Evolutionary conservation across 768 basidiomycete species (phyloP).

Genomic region (Suillus subluteus): DNA sequence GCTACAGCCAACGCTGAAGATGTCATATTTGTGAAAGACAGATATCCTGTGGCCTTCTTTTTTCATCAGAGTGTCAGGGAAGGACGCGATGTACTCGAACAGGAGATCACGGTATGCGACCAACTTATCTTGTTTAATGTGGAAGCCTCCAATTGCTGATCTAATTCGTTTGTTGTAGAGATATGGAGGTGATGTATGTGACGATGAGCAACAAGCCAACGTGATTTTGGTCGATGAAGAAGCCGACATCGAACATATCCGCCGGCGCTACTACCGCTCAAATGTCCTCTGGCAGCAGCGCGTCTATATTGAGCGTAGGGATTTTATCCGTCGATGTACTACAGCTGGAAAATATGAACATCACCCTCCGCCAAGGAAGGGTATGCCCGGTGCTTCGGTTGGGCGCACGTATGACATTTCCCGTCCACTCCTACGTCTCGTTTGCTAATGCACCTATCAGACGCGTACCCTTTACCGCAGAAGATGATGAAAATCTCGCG

Average conservation of each 20-base stretch:
- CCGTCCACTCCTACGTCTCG: neutral
- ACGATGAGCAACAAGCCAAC: slow-evolving; percentile 21
- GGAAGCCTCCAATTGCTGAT: neutral
- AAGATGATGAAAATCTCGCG: slow-evolving; percentile 47
- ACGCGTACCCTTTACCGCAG: slow-evolving; percentile 36
- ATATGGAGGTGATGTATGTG: slow-evolving; percentile 25
- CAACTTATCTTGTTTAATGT: neutral
- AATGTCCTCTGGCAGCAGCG: slow-evolving; percentile 18
- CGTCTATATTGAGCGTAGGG: slow-evolving; percentile 27
- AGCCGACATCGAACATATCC: slow-evolving; percentile 27
- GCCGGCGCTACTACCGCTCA: slow-evolving; percentile 29
- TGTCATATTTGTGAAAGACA: slow-evolving; percentile 29
- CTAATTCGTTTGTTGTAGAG: slow-evolving; percentile 13
- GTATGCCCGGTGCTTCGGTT: slow-evolving; percentile 30
- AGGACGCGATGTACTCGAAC: slow-evolving; percentile 22
- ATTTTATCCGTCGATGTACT: slow-evolving; percentile 31
- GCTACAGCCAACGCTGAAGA: slow-evolving; percentile 9
- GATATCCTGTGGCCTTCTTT: slow-evolving; percentile 27
- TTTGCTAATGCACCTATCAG: slow-evolving; percentile 14
- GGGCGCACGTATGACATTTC: slow-evolving; percentile 13
- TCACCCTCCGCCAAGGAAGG: neutral
- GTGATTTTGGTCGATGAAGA: slow-evolving; percentile 36
- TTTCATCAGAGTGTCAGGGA: slow-evolving; percentile 31
- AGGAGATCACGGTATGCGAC: slow-evolving; percentile 25
- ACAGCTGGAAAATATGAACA: slow-evolving; percentile 21